Conservation (phyloP, 257 asterid genomes). For the Solanum dulcamara region DNA sequence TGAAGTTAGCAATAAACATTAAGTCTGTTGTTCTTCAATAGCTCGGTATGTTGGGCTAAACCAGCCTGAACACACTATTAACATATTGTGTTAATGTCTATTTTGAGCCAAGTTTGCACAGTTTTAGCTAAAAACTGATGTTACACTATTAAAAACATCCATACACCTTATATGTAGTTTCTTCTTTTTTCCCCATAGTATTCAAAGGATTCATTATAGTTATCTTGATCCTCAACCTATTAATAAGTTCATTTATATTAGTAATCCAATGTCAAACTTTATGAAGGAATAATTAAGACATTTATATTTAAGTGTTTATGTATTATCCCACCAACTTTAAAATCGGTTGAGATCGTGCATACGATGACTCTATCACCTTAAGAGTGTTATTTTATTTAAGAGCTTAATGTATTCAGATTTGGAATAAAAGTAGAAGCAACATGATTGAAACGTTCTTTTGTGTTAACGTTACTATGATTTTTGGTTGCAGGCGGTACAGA, state of each 20-base stretch:
- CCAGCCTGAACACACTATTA: not conserved
- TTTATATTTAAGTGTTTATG: not conserved
- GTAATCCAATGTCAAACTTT: not conserved
- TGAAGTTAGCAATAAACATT: not conserved
- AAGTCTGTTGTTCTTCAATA: not conserved
- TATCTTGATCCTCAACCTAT: not conserved
- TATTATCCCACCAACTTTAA: not conserved
- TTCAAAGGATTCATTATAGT: not conserved
- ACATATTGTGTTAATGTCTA: not conserved
- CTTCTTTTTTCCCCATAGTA: too few species aligned
- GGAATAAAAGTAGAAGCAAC: not conserved
- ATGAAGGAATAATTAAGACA: not conserved
- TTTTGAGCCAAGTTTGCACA: not conserved
- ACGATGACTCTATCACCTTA: not conserved
- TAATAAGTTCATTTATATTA: not conserved
- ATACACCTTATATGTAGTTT: not conserved
- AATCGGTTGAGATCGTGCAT: not conserved
- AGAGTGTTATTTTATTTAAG: not conserved
- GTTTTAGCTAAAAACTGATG: not conserved
- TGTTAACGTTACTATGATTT: not conserved
- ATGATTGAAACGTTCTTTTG: not conserved
- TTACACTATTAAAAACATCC: not conserved
- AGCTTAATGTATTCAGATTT: not conserved
- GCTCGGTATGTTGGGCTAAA: not conserved
- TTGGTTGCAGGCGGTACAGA: slow-evolving; percentile 3